Percentiles rank a stretch among this genome's conserved stretches.
phyloP scores from a whole-genome alignment of 164 flowering plant species.

The Euptelea pleiosperma region DNA sequence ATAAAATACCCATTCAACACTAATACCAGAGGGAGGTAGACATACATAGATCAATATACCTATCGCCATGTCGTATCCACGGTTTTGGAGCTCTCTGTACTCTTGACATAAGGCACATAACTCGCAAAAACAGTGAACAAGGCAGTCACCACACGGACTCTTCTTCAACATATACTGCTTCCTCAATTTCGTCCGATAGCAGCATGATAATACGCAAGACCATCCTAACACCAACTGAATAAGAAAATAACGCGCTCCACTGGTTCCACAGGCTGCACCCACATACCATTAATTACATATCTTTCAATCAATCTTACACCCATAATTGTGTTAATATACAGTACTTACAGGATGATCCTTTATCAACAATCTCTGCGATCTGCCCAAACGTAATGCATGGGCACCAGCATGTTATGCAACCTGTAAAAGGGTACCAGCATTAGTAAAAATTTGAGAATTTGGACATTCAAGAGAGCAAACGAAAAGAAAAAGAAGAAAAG shows the following conservation, averaged over 20 bases:
- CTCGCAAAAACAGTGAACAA: slow-evolving; percentile 38
- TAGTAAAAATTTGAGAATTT: not conserved
- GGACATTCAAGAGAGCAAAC: not conserved
- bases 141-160: slow-evolving; percentile 29
- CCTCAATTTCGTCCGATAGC: slow-evolving; percentile 41
- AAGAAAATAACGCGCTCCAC: slow-evolving; percentile 29
- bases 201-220: slow-evolving; percentile 29
- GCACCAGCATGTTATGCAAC: no score
- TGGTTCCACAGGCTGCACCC: slow-evolving; percentile 39
- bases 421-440: slow-evolving; percentile 13
- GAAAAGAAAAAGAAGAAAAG: no score
- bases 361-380: no score
- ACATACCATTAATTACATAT: no score
- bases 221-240: slow-evolving; percentile 26
- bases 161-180: slow-evolving; percentile 28
- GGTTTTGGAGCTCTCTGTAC: slow-evolving; percentile 36
- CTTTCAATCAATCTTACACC: no score
- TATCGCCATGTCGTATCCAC: slow-evolving; percentile 28
- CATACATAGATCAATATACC: slow-evolving; percentile 16
- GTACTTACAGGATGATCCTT: no score
- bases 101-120: slow-evolving; percentile 40
- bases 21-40: no score
- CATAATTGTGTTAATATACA: no score
- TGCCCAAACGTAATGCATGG: no score
- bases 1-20: not conserved